Base-by-base conservation (phyloP, 192 early-diverging fungal genomes). In the Coemansia sp. region DNA sequence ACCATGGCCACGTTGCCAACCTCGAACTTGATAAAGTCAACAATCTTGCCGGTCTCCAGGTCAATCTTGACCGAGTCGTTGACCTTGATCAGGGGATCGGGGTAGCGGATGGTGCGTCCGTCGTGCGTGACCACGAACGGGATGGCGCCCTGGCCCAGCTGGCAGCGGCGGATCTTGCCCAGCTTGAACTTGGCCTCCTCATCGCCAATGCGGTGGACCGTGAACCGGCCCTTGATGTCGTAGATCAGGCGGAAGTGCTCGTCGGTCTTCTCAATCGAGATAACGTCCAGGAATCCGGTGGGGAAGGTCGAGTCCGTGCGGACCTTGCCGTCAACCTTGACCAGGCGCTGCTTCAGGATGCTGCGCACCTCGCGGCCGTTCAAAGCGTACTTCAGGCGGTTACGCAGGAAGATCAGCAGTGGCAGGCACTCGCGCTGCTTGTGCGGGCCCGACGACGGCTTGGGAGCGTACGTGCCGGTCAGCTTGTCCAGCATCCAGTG, bases 401-500 rank as follows among this genome's bases (percentile, higher is more conserved):
- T 99, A 60, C 97, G 92, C 78, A 99, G 78, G 87, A 99, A 99
- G 58, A 99, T 83, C 59, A 98, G 79, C 60, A 99, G 83, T 34
- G 95, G 97, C 67, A 99, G 84, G 81, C 91, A 99, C 83, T 99
- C 97, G 65, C 97, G 92, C 68, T 89, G 85, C 91, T 98, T 99
- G 92, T 99, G 95, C 53, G 97, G 97, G 84, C 97, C 97, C 70
- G 93, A 79, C 56, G 89, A 89, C 42, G 94, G 95, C 82, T 90
- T 90, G 60, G 95, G 95, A 53, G 95, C 96, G 42, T 70, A 78
- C 69, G 88, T 95, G 73, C 97, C 97, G 80, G 94, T 93, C 60
- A 99, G 89, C 82, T 99, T 99, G 93, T 98, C 95, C 70, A 99
- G 86, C 94, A 99, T 96, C 97, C 97, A 99, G 88, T 98, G 94